Evolutionary conservation across 495 filamentous ascomycete species (phyloP), one percentile per base, ranked within the genome.

Genomic region (Penicillium atrosanguineum): DNA sequence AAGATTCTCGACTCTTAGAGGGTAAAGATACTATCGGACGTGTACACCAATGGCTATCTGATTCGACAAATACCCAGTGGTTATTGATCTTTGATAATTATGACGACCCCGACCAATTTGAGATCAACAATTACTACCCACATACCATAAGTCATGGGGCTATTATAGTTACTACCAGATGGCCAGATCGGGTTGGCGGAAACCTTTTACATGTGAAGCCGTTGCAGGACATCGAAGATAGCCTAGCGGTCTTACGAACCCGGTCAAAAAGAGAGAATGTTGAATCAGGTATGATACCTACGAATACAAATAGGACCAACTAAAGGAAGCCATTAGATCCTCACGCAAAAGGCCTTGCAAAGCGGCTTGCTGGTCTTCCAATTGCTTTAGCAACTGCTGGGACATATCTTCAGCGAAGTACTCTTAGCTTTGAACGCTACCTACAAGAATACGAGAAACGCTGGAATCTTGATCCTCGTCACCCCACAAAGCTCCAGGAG

Each of bases 81-180:
- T 20, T 59, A 6, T 55, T 59, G 20, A 46, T 59, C 11, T 55
- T 55, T 19, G 51, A 59, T 40, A 50, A 46, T 29, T 59, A 59
- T 9, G 46, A 59, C 26, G 51, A 59, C 12, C 50, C 47, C 6
- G n/a, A 31, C 42, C 46, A 39, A 11, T 39, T 55, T 37, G 1
- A 14, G 19, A 50, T 59, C n/a, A 6, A 47, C 42, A 2, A 46
- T 7, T 59, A 59, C 38, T 55, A 31, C n/a, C 56, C 51, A 0
- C 37, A 23, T 8, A 44, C 40, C 4, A 37, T 46, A n/a, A n/a
- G n/a, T 28, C 48, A 59, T 18, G 48, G 56, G 9, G 8, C 56
- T 21, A 37, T 59, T 23, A 3, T 59, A 2, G 46, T 59, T 29
- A 55, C 52, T 28, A 43, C 51, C 2, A 29, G 48, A 29, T n/a